Conservation (phyloP, 2,329 filamentous ascomycete species). For the Aspergillus felis region DNA sequence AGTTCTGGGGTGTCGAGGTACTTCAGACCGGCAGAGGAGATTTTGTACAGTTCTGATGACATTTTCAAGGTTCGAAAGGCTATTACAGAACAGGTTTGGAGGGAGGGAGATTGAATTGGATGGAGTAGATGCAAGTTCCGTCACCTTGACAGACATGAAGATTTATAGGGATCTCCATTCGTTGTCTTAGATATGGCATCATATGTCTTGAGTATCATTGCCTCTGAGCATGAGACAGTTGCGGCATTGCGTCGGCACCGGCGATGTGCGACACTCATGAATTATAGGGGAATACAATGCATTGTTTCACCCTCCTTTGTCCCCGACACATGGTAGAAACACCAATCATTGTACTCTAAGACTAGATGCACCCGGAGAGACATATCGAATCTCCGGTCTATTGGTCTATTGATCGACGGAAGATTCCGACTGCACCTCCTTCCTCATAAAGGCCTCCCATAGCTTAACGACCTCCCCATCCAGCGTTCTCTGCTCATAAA, state of each 20-base stretch:
- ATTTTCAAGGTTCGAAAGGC: neutral
- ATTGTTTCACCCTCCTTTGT: neutral
- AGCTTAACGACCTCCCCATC: constrained; percentile 9
- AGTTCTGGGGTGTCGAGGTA: neutral
- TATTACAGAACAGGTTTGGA: too few relatives aligned
- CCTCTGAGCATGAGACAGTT: neutral
- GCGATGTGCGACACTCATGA: neutral
- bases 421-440: constrained; percentile 1
- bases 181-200: neutral
- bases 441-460: constrained; percentile 17
- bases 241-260: too few relatives aligned
- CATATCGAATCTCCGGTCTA: neutral
- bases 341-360: neutral
- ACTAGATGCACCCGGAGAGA: neutral
- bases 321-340: too few relatives aligned
- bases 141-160: too few relatives aligned
- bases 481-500: constrained; percentile 7
- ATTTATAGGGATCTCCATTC: too few relatives aligned
- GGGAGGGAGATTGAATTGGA: too few relatives aligned
- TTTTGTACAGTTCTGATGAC: neutral
- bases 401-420: neutral
- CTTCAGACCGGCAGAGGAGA: neutral
- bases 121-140: too few relatives aligned
- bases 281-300: neutral
- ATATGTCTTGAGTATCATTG: neutral